Evolutionary conservation across 2,329 filamentous ascomycete genomes (phyloP), one percentile per base, ranked within the genome.

Genomic region (Pleomassaria siparia): DNA sequence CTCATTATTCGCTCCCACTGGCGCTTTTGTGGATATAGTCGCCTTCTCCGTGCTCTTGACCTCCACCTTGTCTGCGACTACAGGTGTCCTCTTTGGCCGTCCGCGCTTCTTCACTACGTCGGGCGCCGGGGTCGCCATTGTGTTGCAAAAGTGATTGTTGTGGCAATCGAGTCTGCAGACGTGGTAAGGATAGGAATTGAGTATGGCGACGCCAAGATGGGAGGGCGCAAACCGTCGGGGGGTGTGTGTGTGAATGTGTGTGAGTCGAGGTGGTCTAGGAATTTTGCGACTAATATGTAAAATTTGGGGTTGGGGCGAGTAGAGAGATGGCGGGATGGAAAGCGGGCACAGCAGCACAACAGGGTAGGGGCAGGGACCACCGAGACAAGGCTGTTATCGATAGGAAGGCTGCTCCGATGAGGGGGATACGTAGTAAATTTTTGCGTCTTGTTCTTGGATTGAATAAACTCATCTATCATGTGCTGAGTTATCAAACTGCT

Each of bases 51-150:
- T n/a, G n/a, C 56, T 58, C 28, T 55, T 56, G 11, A 51, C 51
- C 24, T 48, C 54, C 28, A 33, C 41, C 28, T 46, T 53, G 28
- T 58, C 54, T 40, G 59, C 62, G 13, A 57, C 60, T 22, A 60
- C 59, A n/a, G n/a, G n/a, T n/a, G n/a, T n/a, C 45, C 69, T 70
- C 55, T 59, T 69, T 32, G 65, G 63, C 22, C 63, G 56, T 28
- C 64, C 65, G 50, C 66, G 65, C 51, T 69, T 69, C 53, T 63
- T 63, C 3, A 26, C 36, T 8, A 39, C 40, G 25, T 54, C 49
- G n/a, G 46, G n/a, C 13, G 18, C 46, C 4, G 44, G 25, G 15
- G 48, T 37, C n/a, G 47, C 47, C 50, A 47, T 50, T 43, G 18
- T 2, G n/a, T 43, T 18, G 39, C 18, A 32, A 37, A 37, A 37